Base-by-base conservation (phyloP, 768 basidiomycete genomes). In the Pholiota conissans region DNA sequence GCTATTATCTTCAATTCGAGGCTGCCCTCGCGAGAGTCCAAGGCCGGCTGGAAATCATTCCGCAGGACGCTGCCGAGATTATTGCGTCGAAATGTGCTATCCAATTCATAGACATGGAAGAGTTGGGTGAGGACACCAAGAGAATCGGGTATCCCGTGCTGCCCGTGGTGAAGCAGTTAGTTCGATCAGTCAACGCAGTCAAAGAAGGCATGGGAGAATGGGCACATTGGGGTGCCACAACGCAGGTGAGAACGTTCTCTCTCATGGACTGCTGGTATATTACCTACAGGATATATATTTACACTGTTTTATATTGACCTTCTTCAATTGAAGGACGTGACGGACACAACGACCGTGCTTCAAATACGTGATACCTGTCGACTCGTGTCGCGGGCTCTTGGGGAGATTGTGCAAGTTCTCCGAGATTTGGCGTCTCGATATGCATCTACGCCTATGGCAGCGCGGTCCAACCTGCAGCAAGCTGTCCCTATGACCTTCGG, bases 181-280 rank as follows among this genome's bases (percentile, higher is more conserved):
- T 80, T 2, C 69, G 63, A 11, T 57, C 65, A 49, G 76, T 74
- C 18, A 80, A 77, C 51, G 52, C 59, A 22, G 57, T 59, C 10
- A 58, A 64, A 49, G 61, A 61, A 45, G 73, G 76, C 22, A 59
- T 77, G 7, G 79, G 79, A 30, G 79, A 79, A 63, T 79, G 79
- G 76, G 69, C 68, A 16, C 79, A 80, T 61, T 80, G 77, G 66
- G 79, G 79, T 28, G 76, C 78, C 3, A 80, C 79, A 3, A 81
- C 79, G 16, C 79, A 81, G 72, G 79, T 77, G 45, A 51, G 63
- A 56, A 32, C 28, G 40, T 45, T 26, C n/a, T 45, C 40, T 29
- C 27, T 22, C 16, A 30, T 10, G 32, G 22, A 10, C 24, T 7
- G 20, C 16, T n/a, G 29, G 34, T n/a, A n/a, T n/a, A 16, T 42